Conservation (phyloP, 1,139 yeast species). For the Spencermartinsiella ligniputridi region DNA sequence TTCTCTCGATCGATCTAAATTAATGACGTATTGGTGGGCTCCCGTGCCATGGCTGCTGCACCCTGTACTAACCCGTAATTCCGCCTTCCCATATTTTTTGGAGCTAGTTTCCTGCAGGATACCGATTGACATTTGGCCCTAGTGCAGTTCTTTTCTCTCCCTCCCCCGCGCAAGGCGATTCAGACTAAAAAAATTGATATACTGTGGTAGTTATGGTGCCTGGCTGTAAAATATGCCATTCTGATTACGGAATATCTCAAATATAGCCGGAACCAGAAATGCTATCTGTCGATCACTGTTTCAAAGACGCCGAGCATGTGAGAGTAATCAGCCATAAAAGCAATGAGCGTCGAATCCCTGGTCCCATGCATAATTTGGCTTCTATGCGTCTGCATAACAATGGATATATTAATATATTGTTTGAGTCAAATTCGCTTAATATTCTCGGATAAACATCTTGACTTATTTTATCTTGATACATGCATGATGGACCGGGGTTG, state of each 20-base stretch:
- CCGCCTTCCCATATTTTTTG: background rate
- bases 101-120: too few species aligned
- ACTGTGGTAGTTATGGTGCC: too few species aligned
- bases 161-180: too few species aligned
- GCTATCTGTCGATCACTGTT: background rate
- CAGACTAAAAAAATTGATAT: too few species aligned
- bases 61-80: background rate
- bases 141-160: too few species aligned
- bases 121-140: too few species aligned
- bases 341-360: background rate
- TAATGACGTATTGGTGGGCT: slow-evolving; percentile 1
- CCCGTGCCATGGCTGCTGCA: background rate
- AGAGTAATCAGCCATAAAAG: background rate
- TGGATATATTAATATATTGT: background rate
- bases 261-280: background rate
- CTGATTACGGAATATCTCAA: background rate
- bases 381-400: background rate
- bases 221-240: background rate
- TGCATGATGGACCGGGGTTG: too few species aligned
- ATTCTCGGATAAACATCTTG: background rate
- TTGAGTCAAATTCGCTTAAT: background rate
- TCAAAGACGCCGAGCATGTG: too few species aligned
- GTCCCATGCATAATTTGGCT: background rate
- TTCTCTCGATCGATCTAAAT: background rate
- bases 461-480: too few species aligned